phyloP scores from a whole-genome alignment of 2,329 filamentous ascomycete genomes.

The Magnaporthiopsis incrustans region DNA sequence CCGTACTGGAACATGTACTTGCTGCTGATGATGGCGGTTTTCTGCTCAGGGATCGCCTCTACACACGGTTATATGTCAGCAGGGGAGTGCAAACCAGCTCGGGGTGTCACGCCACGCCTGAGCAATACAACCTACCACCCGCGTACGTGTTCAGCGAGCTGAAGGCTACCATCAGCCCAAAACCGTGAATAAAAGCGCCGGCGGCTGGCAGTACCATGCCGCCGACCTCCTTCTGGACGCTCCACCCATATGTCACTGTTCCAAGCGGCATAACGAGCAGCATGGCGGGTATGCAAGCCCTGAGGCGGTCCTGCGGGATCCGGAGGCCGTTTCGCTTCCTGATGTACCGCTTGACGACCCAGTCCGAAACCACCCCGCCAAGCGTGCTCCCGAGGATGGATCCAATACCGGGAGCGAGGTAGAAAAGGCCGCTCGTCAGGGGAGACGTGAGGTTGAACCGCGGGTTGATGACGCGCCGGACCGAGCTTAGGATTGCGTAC shows the following conservation, averaged over 20 bases:
- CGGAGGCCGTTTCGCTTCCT: constrained; percentile 47
- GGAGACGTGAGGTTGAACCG: constrained; percentile 61
- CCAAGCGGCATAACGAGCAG: constrained; percentile 50
- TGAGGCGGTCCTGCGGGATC: constrained; percentile 60
- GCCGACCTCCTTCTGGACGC: constrained; percentile 39
- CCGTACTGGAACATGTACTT: constrained; percentile 14
- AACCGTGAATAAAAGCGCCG: constrained; percentile 66
- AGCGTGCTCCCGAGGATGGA: constrained; percentile 63
- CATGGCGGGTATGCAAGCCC: constrained; percentile 49
- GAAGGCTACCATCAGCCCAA: constrained; percentile 69
- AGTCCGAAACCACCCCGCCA: constrained; percentile 65
- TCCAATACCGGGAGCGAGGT: constrained; percentile 63
- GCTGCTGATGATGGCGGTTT: constrained; percentile 11
- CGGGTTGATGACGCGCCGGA: constrained; percentile 67
- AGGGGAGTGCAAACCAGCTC: background rate
- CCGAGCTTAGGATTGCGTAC: constrained; percentile 51
- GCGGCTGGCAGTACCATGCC: constrained; percentile 57
- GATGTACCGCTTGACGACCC: constrained; percentile 58
- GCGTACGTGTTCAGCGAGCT: constrained; percentile 62
- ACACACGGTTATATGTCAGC: background rate
- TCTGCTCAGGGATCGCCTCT: constrained; percentile 11
- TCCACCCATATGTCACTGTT: constrained; percentile 56
- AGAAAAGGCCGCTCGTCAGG: constrained; percentile 63
- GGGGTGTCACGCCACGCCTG: background rate
- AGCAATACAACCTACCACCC: constrained; percentile 6